Evolutionary conservation across 2,329 filamentous ascomycete genomes (phyloP), one percentile per base, ranked within the genome.

Genomic region (Lachnellula subtilissima): DNA sequence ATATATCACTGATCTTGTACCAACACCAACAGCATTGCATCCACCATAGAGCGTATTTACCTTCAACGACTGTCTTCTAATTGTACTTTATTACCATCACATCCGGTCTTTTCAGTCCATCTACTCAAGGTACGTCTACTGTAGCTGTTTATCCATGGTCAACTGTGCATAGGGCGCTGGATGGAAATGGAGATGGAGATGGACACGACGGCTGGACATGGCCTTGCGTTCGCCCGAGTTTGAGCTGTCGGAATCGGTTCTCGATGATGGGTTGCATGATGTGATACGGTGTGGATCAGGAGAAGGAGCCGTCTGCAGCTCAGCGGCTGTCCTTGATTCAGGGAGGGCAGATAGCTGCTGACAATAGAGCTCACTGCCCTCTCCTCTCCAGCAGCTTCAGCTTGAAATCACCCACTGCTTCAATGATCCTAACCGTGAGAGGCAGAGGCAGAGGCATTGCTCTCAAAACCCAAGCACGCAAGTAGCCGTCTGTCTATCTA

Each of bases 81-180:
- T 48, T 63, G 61, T 63, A 54, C 56, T 59, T 61, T 59, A 57
- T 28, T 15, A 50, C 17, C 42, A 46, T 48, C 36, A 40, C 25
- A 23, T 53, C 35, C 23, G 12, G 32, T 36, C 32, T 19, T n/a
- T 47, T 46, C 40, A 15, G 19, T 4, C 42, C 48, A 36, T 35
- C 35, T 36, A 9, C 50, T 47, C 48, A 17, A 36, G 32, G 46
- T 48, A 48, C 6, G 25, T 32, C 19, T 22, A 37, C 37, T 40
- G 8, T 19, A 19, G 19, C 11, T 23, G n/a, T 47, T 11, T 12
- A 12, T 25, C 23, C 45, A 32, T 22, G 14, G 45, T 17, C 45
- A 35, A 17, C 22, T 14, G 6, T 39, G 17, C 48, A 39, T 25
- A 25, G 23, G 25, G 25, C 1, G 23, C 11, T 12, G 45, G 23